These are phyloP conservation scores for Pseudogymnoascus sp. DNA, from an alignment of 2,329 filamentous ascomycete genomes.

Conservation along the genomic window DNA sequence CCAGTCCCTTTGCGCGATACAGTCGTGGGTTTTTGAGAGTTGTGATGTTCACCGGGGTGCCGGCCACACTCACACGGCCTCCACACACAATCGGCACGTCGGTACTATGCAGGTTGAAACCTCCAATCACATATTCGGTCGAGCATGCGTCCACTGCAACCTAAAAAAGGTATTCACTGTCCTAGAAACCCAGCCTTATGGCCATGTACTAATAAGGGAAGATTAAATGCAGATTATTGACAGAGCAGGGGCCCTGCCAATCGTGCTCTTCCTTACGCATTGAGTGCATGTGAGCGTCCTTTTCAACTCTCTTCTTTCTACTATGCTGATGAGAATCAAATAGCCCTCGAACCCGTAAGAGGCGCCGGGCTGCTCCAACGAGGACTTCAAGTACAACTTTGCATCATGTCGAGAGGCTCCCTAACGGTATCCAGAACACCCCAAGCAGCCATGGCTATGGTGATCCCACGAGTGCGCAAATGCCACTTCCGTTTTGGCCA, in stretches of 20 bases:
- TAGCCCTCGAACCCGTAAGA: conserved; percentile 6
- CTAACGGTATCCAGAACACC: not conserved
- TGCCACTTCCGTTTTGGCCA: not conserved
- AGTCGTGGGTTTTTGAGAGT: not conserved
- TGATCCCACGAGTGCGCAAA: not conserved
- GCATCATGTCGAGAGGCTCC: not conserved
- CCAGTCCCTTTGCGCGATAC: not conserved
- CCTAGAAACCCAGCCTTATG: not conserved
- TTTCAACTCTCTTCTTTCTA: not conserved
- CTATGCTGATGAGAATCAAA: not conserved
- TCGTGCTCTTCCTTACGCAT: not conserved
- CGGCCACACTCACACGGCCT: not conserved
- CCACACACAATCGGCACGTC: not conserved
- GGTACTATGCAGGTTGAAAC: not conserved
- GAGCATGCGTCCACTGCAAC: conserved; percentile 26
- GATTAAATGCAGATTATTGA: conserved; percentile 25
- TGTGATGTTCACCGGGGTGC: not conserved
- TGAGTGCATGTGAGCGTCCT: conserved; percentile 5
- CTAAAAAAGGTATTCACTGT: conserved; percentile 22
- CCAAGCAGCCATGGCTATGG: not conserved
- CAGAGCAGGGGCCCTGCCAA: conserved; percentile 18
- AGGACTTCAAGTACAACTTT: not conserved
- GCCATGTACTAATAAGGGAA: conserved; percentile 9
- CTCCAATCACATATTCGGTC: conserved; percentile 11
- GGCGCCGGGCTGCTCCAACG: not conserved